Conservation (phyloP, 1,139 yeast genomes). For the Zygoascus meyerae region DNA sequence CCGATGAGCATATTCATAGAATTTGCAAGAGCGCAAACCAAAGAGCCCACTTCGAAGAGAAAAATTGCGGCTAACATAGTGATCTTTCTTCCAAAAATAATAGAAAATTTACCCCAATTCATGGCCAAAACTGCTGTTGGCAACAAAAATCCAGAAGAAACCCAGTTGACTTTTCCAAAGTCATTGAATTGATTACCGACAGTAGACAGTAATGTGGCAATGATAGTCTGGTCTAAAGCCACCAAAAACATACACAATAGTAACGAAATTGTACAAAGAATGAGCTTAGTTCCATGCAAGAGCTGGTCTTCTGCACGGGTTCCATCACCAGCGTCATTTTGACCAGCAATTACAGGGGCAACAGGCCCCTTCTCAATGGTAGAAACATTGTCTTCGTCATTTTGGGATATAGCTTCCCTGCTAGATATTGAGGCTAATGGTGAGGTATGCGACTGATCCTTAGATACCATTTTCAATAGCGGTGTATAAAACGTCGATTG, state of each 20-base stretch:
- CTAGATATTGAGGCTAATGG: too few species aligned
- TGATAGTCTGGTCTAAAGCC: conserved; percentile 63
- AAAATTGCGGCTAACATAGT: conserved; percentile 46
- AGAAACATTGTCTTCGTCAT: too few species aligned
- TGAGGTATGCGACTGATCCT: too few species aligned
- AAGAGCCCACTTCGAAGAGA: conserved; percentile 58
- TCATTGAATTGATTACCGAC: conserved; percentile 51
- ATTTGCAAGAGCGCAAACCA: conserved; percentile 52
- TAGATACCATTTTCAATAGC: too few species aligned
- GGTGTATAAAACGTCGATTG: too few species aligned
- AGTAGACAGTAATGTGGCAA: conserved; percentile 48
- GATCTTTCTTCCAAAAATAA: conserved; percentile 56
- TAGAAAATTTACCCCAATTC: conserved; percentile 56
- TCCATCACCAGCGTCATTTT: conserved; percentile 22
- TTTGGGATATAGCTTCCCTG: too few species aligned
- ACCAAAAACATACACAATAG: conserved; percentile 48
- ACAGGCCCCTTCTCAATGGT: too few species aligned
- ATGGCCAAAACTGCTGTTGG: conserved; percentile 56
- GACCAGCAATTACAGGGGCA: neutral
- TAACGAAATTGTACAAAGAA: conserved; percentile 42
- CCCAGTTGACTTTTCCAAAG: conserved; percentile 56
- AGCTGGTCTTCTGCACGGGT: conserved; percentile 29
- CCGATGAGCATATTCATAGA: conserved; percentile 59
- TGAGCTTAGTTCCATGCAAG: conserved; percentile 40
- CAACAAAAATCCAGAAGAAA: conserved; percentile 53